Conservation (phyloP, 2,329 filamentous ascomycete genomes). For the Pseudogymnoascus sp. region DNA sequence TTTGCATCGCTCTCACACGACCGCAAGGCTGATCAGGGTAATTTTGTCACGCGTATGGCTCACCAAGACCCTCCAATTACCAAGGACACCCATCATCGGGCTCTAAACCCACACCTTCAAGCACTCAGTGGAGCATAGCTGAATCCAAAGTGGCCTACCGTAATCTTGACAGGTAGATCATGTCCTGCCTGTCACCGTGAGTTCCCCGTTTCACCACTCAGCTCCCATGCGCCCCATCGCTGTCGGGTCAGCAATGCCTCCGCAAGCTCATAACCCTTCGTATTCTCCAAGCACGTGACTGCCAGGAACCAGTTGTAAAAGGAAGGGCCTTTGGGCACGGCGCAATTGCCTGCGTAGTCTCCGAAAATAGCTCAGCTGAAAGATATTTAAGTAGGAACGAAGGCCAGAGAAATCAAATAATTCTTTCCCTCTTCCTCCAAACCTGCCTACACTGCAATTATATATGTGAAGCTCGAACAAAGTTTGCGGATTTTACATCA, state of each 20-base stretch:
- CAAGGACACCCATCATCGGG: background rate
- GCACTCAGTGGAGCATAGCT: background rate
- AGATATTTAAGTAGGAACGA: background rate
- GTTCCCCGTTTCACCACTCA: background rate
- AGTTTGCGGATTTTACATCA: background rate
- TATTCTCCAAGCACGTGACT: background rate
- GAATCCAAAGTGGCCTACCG: background rate
- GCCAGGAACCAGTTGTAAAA: background rate
- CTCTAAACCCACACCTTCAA: background rate
- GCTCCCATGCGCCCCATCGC: background rate
- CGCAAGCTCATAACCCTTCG: background rate
- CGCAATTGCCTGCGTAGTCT: background rate
- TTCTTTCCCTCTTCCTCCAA: background rate
- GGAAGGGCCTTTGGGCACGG: background rate
- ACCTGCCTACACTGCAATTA: background rate
- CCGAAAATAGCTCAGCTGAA: background rate
- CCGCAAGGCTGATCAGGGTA: background rate
- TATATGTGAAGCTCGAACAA: background rate
- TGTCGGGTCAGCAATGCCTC: background rate
- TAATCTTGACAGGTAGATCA: background rate
- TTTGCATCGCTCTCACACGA: background rate
- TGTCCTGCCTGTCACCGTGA: background rate
- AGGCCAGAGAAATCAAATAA: background rate
- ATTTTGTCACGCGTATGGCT: background rate
- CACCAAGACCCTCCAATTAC: background rate